Percentiles rank a stretch among this genome's conserved stretches.
phyloP scores from a whole-genome alignment of 1,284 basidiomycete genomes.

The Ceratobasidium sp. region DNA sequence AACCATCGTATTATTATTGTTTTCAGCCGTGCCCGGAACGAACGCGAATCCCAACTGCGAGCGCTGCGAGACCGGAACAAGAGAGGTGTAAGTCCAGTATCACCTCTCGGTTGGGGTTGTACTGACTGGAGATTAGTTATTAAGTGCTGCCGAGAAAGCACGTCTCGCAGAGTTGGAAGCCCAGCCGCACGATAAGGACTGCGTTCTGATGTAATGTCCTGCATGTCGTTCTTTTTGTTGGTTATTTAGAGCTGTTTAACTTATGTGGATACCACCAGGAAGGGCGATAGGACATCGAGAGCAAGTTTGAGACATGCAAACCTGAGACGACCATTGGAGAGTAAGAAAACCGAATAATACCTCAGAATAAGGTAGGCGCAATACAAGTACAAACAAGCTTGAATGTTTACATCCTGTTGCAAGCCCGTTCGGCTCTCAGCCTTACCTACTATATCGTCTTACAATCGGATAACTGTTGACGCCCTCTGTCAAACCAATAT shows the following conservation, averaged over 20 bases:
- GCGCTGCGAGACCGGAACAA: conserved; percentile 77
- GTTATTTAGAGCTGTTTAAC: conserved; percentile 6
- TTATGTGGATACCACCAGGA: conserved; percentile 11
- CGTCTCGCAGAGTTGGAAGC: conserved; percentile 68
- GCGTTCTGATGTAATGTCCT: conserved; percentile 67
- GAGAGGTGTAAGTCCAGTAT: conserved; percentile 70
- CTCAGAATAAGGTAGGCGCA: background rate
- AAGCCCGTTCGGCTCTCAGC: too few species aligned
- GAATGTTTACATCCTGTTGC: too few species aligned
- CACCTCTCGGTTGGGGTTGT: conserved; percentile 1
- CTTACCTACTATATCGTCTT: too few species aligned
- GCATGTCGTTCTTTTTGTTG: background rate
- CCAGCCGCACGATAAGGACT: conserved; percentile 64
- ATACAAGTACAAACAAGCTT: background rate
- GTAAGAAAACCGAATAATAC: background rate
- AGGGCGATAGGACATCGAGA: background rate
- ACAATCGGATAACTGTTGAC: too few species aligned
- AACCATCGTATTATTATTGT: conserved; percentile 4
- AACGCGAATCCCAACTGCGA: conserved; percentile 73
- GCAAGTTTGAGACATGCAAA: background rate
- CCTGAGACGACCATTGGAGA: background rate
- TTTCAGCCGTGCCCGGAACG: conserved; percentile 75
- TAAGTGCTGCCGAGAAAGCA: conserved; percentile 70
- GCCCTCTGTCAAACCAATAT: too few species aligned
- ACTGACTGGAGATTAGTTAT: conserved; percentile 52